These are phyloP conservation scores for Brettanomyces naardenensis DNA, from an alignment of 805 yeast genomes.

Conservation along the genomic window DNA sequence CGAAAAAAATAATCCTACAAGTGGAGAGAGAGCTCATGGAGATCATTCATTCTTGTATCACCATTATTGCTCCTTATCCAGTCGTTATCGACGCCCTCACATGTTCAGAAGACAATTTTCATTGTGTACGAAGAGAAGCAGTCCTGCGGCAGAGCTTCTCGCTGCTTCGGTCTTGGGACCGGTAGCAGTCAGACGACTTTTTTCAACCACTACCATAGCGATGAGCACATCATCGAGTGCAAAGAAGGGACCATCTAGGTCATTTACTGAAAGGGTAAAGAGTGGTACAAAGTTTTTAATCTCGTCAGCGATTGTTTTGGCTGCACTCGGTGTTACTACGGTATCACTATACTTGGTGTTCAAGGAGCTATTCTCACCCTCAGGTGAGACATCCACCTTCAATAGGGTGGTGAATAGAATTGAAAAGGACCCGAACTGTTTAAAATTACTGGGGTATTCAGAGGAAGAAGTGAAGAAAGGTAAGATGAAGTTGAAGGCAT, in stretches of 20 bases:
- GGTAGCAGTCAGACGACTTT: background rate
- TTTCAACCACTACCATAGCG: background rate
- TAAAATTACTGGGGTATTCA: constrained; percentile 39
- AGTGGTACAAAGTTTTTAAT: constrained; percentile 54
- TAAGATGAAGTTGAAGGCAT: constrained; percentile 60
- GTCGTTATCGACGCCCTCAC: too few relatives aligned
- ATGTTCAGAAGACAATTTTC: background rate
- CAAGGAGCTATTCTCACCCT: constrained; percentile 78
- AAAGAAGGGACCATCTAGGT: background rate
- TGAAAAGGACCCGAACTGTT: constrained; percentile 58
- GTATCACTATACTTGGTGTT: constrained; percentile 65
- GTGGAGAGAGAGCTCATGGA: too few relatives aligned
- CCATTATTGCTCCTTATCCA: too few relatives aligned
- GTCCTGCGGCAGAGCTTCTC: background rate
- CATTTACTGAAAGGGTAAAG: constrained; percentile 23
- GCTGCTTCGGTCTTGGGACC: background rate
- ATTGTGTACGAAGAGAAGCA: background rate
- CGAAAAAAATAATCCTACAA: too few relatives aligned
- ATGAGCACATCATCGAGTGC: background rate
- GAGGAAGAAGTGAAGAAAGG: constrained; percentile 33
- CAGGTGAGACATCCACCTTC: constrained; percentile 87
- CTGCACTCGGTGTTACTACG: constrained; percentile 62
- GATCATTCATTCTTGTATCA: too few relatives aligned
- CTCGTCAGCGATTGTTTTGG: constrained; percentile 55
- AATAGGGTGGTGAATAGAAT: constrained; percentile 76